Percentiles rank a stretch among this genome's conserved stretches.
Conservation (phyloP, 208 protist species). For the Crithidia bombi region DNA sequence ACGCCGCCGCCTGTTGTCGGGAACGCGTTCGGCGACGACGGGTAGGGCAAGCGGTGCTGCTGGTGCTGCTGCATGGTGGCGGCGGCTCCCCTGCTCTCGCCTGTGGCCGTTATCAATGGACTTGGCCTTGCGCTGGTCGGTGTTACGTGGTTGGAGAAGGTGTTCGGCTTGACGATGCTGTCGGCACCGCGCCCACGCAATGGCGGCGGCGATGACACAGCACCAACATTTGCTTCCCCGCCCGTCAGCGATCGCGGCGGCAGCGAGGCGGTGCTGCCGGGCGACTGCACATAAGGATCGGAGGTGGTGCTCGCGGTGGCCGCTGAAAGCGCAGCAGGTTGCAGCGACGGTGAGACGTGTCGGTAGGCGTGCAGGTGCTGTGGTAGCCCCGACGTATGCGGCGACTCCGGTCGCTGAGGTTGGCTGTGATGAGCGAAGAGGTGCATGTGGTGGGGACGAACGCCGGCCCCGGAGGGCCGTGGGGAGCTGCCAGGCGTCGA, state of each 20-base stretch:
- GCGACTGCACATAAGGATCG: slow-evolving; percentile 14
- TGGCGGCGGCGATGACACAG: slow-evolving; percentile 1
- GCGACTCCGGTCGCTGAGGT: slow-evolving; percentile 14
- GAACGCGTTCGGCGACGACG: slow-evolving; percentile 1
- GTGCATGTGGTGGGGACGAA: slow-evolving; percentile 25
- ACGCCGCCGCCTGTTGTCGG: background rate
- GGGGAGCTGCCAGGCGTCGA: slow-evolving; percentile 6
- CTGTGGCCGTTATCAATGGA: background rate
- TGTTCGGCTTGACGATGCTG: background rate
- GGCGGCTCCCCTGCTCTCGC: slow-evolving; percentile 19
- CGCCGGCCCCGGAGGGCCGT: slow-evolving; percentile 6
- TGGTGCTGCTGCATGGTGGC: slow-evolving; percentile 26
- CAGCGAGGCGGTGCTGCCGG: slow-evolving; percentile 4
- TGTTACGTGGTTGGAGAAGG: background rate
- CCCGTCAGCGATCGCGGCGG: slow-evolving; percentile 8
- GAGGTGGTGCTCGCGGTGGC: background rate
- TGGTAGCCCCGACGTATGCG: slow-evolving; percentile 7
- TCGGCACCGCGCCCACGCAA: slow-evolving; percentile 7
- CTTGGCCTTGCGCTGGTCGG: background rate
- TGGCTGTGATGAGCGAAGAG: slow-evolving; percentile 20
- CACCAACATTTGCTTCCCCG: background rate
- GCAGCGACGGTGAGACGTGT: slow-evolving; percentile 22
- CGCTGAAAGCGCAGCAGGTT: slow-evolving; percentile 1
- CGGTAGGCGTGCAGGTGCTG: slow-evolving; percentile 30
- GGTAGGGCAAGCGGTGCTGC: background rate